These are phyloP conservation scores for Taphrina populina DNA, from an alignment of 1,139 yeast genomes.

Conservation along the genomic window DNA sequence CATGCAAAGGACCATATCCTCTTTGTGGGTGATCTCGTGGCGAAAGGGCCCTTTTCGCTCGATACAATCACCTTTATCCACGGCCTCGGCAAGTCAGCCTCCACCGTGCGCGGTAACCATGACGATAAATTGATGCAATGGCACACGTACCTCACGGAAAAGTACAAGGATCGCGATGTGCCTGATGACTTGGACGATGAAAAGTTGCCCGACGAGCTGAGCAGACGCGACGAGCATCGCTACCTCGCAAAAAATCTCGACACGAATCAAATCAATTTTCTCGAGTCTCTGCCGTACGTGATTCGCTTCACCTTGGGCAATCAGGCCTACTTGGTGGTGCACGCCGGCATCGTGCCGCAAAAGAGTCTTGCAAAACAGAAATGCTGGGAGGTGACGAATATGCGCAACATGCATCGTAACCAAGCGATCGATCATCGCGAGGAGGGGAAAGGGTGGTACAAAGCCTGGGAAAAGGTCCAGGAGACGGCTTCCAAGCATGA, in stretches of 20 bases:
- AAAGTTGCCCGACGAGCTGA: conserved; percentile 22
- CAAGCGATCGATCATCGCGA: conserved; percentile 20
- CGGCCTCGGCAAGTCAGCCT: conserved; percentile 53
- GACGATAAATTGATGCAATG: conserved; percentile 65
- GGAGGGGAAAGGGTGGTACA: conserved; percentile 28
- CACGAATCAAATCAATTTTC: conserved; percentile 6
- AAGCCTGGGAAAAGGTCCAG: conserved; percentile 55
- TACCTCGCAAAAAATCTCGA: conserved; percentile 19
- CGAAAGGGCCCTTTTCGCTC: conserved; percentile 78
- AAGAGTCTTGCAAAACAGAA: conserved; percentile 7
- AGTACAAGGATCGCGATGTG: background rate
- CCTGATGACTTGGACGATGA: conserved; percentile 10
- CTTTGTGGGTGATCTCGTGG: conserved; percentile 77
- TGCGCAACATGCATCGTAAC: conserved; percentile 21
- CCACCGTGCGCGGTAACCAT: conserved; percentile 86
- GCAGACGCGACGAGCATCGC: conserved; percentile 30
- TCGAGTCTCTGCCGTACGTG: conserved; percentile 24
- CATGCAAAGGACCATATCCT: conserved; percentile 58
- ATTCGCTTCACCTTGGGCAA: conserved; percentile 3
- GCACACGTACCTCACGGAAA: conserved; percentile 49
- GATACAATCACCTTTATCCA: conserved; percentile 61
- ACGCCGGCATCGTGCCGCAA: conserved; percentile 19
- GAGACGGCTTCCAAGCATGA: conserved; percentile 44
- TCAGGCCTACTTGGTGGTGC: conserved; percentile 15
- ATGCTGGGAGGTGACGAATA: conserved; percentile 31